These are phyloP conservation scores for Chrysoporthe deuterocubensis DNA, from an alignment of 2,329 filamentous ascomycete species.

Conservation along the genomic window DNA sequence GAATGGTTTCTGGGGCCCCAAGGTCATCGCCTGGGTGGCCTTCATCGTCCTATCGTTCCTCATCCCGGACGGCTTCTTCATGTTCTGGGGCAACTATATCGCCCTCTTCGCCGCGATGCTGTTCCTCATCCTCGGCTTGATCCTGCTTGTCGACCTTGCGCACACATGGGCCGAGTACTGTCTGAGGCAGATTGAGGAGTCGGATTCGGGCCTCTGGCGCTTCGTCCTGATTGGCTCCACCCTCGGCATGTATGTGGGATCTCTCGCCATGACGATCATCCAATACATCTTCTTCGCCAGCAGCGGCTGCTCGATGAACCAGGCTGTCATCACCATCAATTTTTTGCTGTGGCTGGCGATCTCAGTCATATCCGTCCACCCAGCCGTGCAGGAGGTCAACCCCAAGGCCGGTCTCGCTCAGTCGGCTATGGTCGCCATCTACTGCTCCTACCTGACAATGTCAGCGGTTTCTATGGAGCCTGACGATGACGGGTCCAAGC, in stretches of 20 bases:
- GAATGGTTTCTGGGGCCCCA: conserved; percentile 99
- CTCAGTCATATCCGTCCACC: conserved; percentile 86
- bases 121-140: conserved; percentile 89
- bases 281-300: conserved; percentile 97
- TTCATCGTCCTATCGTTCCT: conserved; percentile 92
- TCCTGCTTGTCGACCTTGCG: conserved; percentile 91
- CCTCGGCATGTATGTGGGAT: conserved; percentile 88
- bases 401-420: conserved; percentile 94
- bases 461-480: conserved; percentile 99
- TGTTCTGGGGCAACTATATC: conserved; percentile 94
- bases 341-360: conserved; percentile 80
- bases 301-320: conserved; percentile 88
- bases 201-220: conserved; percentile 84
- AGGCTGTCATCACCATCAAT: conserved; percentile 94
- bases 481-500: conserved; percentile 84
- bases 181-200: conserved; percentile 88
- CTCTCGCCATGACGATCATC: conserved; percentile 90
- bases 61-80: conserved; percentile 93
- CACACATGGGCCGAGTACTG: conserved; percentile 98
- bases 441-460: conserved; percentile 98
- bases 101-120: conserved; percentile 86
- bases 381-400: conserved; percentile 87
- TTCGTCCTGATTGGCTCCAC: conserved; percentile 89
- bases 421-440: conserved; percentile 93
- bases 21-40: conserved; percentile 85